phyloP scores from a whole-genome alignment of 2,329 filamentous ascomycete genomes.

The Hansfordia pulvinata region DNA sequence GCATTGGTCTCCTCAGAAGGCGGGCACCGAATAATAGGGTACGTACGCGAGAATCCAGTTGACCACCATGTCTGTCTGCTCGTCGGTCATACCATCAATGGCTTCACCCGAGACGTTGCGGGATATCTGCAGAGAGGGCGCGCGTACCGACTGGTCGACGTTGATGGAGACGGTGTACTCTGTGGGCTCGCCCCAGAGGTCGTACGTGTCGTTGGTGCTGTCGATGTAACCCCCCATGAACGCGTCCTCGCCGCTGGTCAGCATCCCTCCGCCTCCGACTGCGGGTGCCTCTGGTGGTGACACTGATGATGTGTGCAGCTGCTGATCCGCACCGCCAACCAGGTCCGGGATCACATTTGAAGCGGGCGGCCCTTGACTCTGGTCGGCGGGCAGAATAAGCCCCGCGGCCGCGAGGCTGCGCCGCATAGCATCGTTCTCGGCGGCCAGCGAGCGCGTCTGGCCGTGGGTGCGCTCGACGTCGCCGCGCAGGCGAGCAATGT shows the following conservation, averaged over 20 bases:
- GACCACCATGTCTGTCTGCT: constrained; percentile 30
- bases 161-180: constrained; percentile 12
- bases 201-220: neutral
- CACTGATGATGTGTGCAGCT: too few species aligned
- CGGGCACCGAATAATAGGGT: too few species aligned
- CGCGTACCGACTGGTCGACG: too few species aligned
- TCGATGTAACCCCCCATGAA: neutral
- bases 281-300: too few species aligned
- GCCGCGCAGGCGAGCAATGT: constrained; percentile 31
- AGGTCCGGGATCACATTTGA: too few species aligned
- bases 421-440: constrained; percentile 30
- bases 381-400: neutral
- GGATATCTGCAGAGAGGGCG: too few species aligned
- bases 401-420: constrained; percentile 16
- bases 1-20: neutral
- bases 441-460: constrained; percentile 21
- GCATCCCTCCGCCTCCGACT: too few species aligned
- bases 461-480: constrained; percentile 27
- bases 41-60: constrained; percentile 40
- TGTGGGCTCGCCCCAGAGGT: constrained; percentile 3
- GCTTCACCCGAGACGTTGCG: too few species aligned
- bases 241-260: constrained; percentile 1
- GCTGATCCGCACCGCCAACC: too few species aligned
- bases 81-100: constrained; percentile 17
- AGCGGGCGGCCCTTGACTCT: constrained; percentile 3